Evolutionary conservation across 345 rosid species (phyloP).

Genomic region (Heritiera littoralis): DNA sequence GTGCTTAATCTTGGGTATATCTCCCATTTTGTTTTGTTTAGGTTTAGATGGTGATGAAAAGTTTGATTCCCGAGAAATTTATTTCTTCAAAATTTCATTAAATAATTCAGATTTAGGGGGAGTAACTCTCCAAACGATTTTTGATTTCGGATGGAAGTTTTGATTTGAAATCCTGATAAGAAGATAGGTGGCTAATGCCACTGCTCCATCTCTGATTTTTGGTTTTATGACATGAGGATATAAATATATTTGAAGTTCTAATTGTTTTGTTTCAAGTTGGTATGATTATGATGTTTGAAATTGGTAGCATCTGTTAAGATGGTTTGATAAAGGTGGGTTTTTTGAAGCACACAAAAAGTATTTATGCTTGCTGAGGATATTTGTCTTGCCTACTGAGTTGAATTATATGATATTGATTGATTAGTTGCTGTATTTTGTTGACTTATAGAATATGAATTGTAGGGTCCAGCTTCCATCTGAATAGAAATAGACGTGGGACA

Average conservation of each 20-base stretch:
- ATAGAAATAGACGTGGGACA: too few species aligned
- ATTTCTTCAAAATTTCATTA: slow-evolving; percentile 33
- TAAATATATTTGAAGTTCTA: not conserved
- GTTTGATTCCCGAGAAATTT: slow-evolving; percentile 32
- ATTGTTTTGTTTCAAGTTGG: not conserved
- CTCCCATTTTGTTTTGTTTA: slow-evolving; percentile 6
- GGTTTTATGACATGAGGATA: not conserved
- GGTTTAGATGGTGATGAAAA: slow-evolving; percentile 65
- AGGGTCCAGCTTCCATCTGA: too few species aligned
- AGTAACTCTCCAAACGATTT: slow-evolving; percentile 23
- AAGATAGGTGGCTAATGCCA: not conserved
- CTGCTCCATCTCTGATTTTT: not conserved
- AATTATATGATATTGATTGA: too few species aligned
- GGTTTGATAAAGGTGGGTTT: not conserved
- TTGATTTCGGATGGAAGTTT: slow-evolving; percentile 16
- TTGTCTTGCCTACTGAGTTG: too few species aligned
- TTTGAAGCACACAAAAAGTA: not conserved
- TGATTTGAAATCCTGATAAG: not conserved
- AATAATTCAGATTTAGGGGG: slow-evolving; percentile 44
- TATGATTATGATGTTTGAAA: not conserved
- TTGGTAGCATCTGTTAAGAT: not conserved
- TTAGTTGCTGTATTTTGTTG: too few species aligned
- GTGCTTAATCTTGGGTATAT: slow-evolving; percentile 39
- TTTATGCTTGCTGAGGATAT: not conserved
- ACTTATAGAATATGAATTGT: too few species aligned